Percentiles rank a stretch among this genome's conserved stretches.
Conservation (phyloP, 371 early-diverging fungal species). For the Rhizomucor miehei region DNA sequence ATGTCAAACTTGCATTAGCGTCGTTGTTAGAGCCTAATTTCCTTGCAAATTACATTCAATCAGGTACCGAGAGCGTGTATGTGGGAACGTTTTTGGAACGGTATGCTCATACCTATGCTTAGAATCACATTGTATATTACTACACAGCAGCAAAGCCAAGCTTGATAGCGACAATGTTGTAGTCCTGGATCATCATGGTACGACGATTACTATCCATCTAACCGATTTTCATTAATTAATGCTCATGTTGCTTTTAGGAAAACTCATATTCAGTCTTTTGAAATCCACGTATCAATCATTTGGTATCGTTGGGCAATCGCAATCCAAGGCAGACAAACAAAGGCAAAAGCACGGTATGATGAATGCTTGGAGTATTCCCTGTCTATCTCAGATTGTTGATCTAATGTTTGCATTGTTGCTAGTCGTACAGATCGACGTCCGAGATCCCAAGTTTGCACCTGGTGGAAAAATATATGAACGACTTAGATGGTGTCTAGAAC, state of each 20-base stretch:
- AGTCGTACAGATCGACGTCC: slow-evolving; percentile 51
- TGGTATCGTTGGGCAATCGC: slow-evolving; percentile 43
- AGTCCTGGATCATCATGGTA: slow-evolving; percentile 46
- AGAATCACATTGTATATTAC: slow-evolving; percentile 20
- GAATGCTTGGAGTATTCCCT: not conserved
- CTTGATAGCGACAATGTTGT: slow-evolving; percentile 56
- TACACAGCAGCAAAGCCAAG: slow-evolving; percentile 41
- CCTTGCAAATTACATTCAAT: too few relatives aligned
- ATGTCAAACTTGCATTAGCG: too few relatives aligned
- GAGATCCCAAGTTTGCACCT: slow-evolving; percentile 33
- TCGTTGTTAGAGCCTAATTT: too few relatives aligned
- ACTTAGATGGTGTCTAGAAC: slow-evolving; percentile 56
- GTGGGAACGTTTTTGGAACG: too few relatives aligned
- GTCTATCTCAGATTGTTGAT: not conserved
- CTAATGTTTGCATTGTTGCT: not conserved
- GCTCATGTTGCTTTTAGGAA: slow-evolving; percentile 18
- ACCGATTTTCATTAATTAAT: not conserved
- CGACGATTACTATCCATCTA: not conserved
- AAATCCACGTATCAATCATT: slow-evolving; percentile 58
- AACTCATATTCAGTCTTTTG: slow-evolving; percentile 45
- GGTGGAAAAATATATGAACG: slow-evolving; percentile 49
- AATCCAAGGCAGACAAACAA: slow-evolving; percentile 32
- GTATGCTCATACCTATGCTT: not conserved
- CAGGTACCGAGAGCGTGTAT: too few relatives aligned
- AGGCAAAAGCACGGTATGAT: slow-evolving; percentile 50